These are phyloP conservation scores for Apiospora kogelbergensis DNA, from an alignment of 2,329 filamentous ascomycete genomes.

Conservation along the genomic window DNA sequence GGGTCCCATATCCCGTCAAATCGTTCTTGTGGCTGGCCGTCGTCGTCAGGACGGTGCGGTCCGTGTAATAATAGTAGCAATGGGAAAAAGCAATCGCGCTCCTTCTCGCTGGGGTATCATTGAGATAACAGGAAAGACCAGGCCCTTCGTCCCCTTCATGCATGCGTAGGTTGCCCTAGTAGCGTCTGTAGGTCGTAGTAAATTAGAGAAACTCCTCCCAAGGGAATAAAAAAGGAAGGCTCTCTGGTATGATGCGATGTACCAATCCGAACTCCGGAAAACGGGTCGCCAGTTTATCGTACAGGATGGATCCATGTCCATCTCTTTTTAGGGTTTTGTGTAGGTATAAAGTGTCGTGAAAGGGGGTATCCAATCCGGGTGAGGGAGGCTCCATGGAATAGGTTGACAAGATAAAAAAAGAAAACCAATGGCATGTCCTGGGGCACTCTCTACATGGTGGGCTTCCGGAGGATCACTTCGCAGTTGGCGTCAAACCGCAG, in stretches of 20 bases:
- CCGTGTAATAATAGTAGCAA: background rate
- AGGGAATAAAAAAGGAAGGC: constrained; percentile 10
- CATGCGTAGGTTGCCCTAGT: constrained; percentile 12
- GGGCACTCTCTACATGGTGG: constrained; percentile 47
- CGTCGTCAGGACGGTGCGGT: background rate
- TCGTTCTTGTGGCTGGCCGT: background rate
- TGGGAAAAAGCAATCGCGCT: constrained; percentile 10
- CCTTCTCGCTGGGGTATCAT: constrained; percentile 10
- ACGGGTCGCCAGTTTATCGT: constrained; percentile 12
- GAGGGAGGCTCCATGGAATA: background rate
- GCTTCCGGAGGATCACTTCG: constrained; percentile 75
- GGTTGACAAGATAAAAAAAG: background rate
- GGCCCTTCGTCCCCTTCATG: constrained; percentile 8
- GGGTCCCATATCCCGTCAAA: constrained; percentile 1
- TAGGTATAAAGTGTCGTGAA: background rate
- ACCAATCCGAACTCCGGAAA: constrained; percentile 11
- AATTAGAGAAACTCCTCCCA: constrained; percentile 10
- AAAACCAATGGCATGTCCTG: constrained; percentile 4
- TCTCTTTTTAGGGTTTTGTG: constrained; percentile 11
- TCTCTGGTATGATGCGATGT: constrained; percentile 13
- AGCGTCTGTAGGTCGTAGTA: constrained; percentile 7
- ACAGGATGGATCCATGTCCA: constrained; percentile 12
- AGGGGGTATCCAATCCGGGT: background rate
- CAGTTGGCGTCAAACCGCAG: constrained; percentile 95
- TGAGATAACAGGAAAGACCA: constrained; percentile 8